Base-by-base conservation (phyloP, 2,329 filamentous ascomycete species). In the Hymenoscyphus fructigenus region DNA sequence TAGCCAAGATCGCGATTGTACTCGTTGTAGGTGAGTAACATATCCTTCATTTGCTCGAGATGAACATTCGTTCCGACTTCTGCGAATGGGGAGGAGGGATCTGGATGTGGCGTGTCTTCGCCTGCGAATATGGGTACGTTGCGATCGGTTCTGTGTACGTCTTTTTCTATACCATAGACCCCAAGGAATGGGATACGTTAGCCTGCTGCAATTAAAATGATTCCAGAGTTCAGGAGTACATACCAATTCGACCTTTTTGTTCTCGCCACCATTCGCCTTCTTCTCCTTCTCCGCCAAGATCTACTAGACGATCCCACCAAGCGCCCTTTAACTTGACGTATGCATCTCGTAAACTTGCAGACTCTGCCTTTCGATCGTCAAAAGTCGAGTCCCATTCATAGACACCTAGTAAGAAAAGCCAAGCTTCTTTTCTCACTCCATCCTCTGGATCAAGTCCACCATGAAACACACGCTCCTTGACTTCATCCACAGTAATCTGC, bases 11-110 rank as follows among this genome's bases (percentile, higher is more conserved):
- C 92, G 65, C 88, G 91, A 80, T 99, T 99, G 79, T 96, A 96
- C 79, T 99, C 95, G 76, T 99, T 98, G 78, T 99, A 99, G 0
- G 95, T 98, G 20, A 99, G 84, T 0, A 99, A 88, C 91, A 99
- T 96, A 76, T 99, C 95, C 79, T 99, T 99, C 87, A 99, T 91
- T 80, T 99, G 95, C 78, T 99, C 95, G 68, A 99, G 85, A 77
- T 99, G 95, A 5, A 97, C 93, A 73, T 99, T 99, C 57, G 95
- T 99, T 68, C 95, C 95, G 3, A 89, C 86, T 56, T 93, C 91
- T 14, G 94, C 92, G 77, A 98, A 99, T 0, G 95, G 94, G 0
- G 94, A 98, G 67, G 94, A 91, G 0, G 95, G 95, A 73, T 99
- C 95, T 0, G 95, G 96, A 75, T 99, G 95, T 7, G 95, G 94